Conservation (phyloP, 1,284 basidiomycete genomes). For the Clitocybe nebularis region DNA sequence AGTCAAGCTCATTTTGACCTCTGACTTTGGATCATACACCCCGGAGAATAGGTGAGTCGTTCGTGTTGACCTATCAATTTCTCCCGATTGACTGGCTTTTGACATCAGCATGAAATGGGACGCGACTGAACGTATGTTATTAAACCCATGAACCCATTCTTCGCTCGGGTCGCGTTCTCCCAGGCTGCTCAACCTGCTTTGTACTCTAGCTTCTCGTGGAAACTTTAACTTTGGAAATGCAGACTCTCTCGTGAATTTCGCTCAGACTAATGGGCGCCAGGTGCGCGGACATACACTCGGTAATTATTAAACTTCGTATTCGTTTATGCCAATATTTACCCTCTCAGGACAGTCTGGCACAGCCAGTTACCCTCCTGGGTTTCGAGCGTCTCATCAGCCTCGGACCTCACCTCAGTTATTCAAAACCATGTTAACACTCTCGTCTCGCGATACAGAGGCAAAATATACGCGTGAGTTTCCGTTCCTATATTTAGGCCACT, state of each 20-base stretch:
- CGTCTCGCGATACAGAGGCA: not conserved
- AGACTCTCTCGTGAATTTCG: slow-evolving; percentile 2
- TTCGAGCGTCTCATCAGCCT: not conserved
- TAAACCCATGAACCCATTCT: no score
- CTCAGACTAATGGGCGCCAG: slow-evolving; percentile 2
- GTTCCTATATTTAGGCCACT: no score
- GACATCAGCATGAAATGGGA: slow-evolving; percentile 2
- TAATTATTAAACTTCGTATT: not conserved
- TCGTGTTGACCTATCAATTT: not conserved
- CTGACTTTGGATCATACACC: slow-evolving; percentile 1
- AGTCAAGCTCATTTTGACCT: not conserved
- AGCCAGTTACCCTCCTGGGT: not conserved
- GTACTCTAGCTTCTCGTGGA: not conserved
- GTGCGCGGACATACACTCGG: slow-evolving; percentile 1
- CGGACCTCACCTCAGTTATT: not conserved
- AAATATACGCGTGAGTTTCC: not conserved
- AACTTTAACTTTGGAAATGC: slow-evolving; percentile 1
- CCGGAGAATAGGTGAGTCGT: not conserved
- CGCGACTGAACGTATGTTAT: not conserved
- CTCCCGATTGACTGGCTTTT: no score
- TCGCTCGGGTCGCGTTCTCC: not conserved
- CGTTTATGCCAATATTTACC: not conserved
- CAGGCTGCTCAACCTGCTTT: not conserved
- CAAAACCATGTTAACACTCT: slow-evolving; percentile 37
- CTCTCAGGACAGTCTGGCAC: not conserved